Percentiles rank a stretch among this genome's conserved stretches.
Conservation (phyloP, 2,329 filamentous ascomycete species). For the Aspergillus spinulosporus region DNA sequence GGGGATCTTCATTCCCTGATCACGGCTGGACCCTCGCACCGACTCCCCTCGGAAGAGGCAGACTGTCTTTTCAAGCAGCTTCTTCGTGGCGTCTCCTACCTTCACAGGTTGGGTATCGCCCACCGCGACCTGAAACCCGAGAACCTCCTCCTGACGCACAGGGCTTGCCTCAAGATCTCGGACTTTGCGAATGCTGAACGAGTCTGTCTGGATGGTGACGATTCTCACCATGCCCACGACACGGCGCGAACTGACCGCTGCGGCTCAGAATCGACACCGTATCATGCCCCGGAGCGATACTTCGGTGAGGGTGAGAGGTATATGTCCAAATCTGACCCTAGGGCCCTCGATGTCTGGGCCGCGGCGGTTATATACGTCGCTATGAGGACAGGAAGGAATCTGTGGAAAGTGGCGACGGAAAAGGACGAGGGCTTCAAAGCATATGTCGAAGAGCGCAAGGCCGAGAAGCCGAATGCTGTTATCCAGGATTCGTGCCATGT, state of each 20-base stretch:
- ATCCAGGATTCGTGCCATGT: not conserved
- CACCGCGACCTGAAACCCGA: conserved; percentile 3
- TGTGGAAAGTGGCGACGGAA: conserved; percentile 1
- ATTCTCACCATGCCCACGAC: not conserved
- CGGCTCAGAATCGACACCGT: not conserved
- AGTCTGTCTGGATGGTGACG: not conserved
- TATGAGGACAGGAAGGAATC: conserved; percentile 1
- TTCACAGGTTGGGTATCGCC: not conserved
- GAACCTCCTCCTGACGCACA: not conserved
- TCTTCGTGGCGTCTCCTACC: not conserved
- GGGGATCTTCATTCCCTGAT: not conserved
- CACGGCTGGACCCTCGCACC: not conserved
- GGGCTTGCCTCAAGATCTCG: not conserved
- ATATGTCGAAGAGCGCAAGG: not conserved
- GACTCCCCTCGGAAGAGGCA: not conserved
- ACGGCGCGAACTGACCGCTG: not conserved
- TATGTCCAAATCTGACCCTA: not conserved
- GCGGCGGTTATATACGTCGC: conserved; percentile 1
- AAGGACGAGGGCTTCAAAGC: not conserved
- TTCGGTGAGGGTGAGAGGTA: not conserved
- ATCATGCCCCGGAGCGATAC: not conserved
- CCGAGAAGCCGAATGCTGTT: not conserved
- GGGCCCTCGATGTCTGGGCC: conserved; percentile 1
- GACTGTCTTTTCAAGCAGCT: conserved; percentile 2
- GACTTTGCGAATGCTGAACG: conserved; percentile 3